Evolutionary conservation across 2,329 filamentous ascomycete genomes (phyloP).

Genomic region (Fusarium oligoseptatum): DNA sequence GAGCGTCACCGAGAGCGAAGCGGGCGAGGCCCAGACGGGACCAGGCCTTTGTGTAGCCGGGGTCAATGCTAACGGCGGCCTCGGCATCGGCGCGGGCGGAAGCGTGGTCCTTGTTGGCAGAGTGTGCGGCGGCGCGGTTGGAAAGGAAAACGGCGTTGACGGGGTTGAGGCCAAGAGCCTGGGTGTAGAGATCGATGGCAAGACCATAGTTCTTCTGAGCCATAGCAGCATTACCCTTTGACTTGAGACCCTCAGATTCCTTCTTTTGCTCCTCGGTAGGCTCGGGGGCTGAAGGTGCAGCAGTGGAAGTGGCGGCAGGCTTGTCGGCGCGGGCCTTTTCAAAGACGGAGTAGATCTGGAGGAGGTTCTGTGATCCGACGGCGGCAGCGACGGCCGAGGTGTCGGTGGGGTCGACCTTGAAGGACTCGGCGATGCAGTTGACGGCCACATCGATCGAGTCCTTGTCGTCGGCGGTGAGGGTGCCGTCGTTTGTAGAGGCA

Average conservation of each 20-base stretch:
- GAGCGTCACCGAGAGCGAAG: conserved; percentile 91
- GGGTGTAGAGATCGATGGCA: conserved; percentile 89
- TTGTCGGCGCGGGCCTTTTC: conserved; percentile 79
- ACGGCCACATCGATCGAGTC: conserved; percentile 95
- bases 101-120: conserved; percentile 84
- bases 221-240: conserved; percentile 94
- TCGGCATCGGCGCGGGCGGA: conserved; percentile 90
- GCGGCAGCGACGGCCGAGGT: conserved; percentile 79
- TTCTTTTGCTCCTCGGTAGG: conserved; percentile 73
- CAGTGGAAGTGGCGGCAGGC: conserved; percentile 53
- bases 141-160: conserved; percentile 96
- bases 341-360: conserved; percentile 94
- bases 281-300: conserved; percentile 36
- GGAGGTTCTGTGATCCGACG: conserved; percentile 86
- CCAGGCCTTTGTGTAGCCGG: conserved; percentile 98
- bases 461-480: conserved; percentile 86
- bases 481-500: conserved; percentile 87
- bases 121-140: conserved; percentile 95
- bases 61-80: conserved; percentile 87
- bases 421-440: conserved; percentile 94
- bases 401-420: conserved; percentile 91
- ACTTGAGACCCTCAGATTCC: conserved; percentile 90
- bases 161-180: conserved; percentile 85
- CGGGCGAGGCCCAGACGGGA: conserved; percentile 90
- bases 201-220: conserved; percentile 87